Conservation (phyloP, 192 early-diverging fungal genomes). For the Backusella mclennaniae region DNA sequence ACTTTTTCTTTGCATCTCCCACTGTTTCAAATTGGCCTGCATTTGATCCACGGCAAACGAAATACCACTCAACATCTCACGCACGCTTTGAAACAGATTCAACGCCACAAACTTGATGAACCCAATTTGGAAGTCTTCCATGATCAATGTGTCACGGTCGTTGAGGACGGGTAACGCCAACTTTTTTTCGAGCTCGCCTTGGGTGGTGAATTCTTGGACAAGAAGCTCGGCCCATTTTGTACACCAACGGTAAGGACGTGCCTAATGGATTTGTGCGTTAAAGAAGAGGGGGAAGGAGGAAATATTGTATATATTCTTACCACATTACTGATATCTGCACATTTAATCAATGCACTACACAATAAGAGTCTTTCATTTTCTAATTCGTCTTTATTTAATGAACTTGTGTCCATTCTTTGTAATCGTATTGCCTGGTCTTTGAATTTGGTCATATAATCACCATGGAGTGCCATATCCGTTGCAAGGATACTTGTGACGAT, state of each 20-base stretch:
- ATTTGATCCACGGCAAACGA: constrained; percentile 34
- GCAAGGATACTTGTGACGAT: constrained; percentile 72
- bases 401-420: constrained; percentile 24
- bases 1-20: constrained; percentile 23
- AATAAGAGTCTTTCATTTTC: constrained; percentile 60
- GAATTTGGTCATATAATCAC: constrained; percentile 74
- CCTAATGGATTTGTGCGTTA: constrained; percentile 20
- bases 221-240: constrained; percentile 68
- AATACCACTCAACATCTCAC: constrained; percentile 25
- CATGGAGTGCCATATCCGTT: constrained; percentile 81
- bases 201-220: constrained; percentile 65
- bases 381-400: constrained; percentile 36
- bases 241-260: constrained; percentile 69
- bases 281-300: neutral
- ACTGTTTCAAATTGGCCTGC: constrained; percentile 30
- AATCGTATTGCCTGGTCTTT: constrained; percentile 59
- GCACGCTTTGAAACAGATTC: constrained; percentile 47
- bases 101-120: constrained; percentile 55
- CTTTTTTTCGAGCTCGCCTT: constrained; percentile 73
- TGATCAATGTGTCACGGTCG: constrained; percentile 44
- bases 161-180: constrained; percentile 59
- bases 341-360: constrained; percentile 74
- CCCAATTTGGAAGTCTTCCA: constrained; percentile 48
- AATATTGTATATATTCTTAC: constrained; percentile 31
- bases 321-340: constrained; percentile 80